Evolutionary conservation across 2,329 filamentous ascomycete species (phyloP).

Genomic region (Fusarium buxicola): DNA sequence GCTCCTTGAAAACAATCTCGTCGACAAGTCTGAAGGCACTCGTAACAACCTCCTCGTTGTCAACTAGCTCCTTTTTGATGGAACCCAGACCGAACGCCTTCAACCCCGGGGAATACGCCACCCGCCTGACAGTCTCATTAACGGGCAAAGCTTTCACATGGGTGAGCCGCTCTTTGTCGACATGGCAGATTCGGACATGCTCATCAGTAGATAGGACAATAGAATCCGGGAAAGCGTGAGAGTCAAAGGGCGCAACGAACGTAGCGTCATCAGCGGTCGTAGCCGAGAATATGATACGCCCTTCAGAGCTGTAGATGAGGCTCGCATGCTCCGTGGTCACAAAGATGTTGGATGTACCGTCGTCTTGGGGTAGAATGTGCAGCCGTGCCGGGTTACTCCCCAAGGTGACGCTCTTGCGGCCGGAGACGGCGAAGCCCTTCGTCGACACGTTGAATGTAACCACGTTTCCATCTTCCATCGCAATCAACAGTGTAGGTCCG

Average conservation of each 20-base stretch:
- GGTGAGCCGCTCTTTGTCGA: constrained; percentile 87
- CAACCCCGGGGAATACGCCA: constrained; percentile 84
- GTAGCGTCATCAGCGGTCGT: constrained; percentile 90
- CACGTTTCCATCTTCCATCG: constrained; percentile 92
- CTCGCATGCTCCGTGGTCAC: constrained; percentile 95
- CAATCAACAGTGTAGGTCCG: constrained; percentile 83
- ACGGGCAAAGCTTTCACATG: constrained; percentile 86
- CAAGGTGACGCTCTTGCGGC: constrained; percentile 83
- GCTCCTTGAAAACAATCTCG: constrained; percentile 84
- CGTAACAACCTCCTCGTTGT: constrained; percentile 79
- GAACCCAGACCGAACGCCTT: constrained; percentile 90
- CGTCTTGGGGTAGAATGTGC: constrained; percentile 76
- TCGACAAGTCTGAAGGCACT: constrained; percentile 92
- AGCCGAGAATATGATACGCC: constrained; percentile 90
- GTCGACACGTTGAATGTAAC: constrained; percentile 81
- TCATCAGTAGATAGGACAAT: constrained; percentile 83
- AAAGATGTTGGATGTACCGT: constrained; percentile 83
- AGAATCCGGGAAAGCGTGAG: constrained; percentile 81
- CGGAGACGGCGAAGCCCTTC: constrained; percentile 70
- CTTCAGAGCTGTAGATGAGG: constrained; percentile 90
- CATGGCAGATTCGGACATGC: constrained; percentile 81
- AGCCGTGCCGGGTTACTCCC: constrained; percentile 88
- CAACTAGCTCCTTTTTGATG: constrained; percentile 77
- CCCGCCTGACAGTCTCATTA: constrained; percentile 83
- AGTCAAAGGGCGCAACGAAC: constrained; percentile 84